These are phyloP conservation scores for Salix koriyanagi DNA, from an alignment of 345 rosid genomes.

Conservation along the genomic window DNA sequence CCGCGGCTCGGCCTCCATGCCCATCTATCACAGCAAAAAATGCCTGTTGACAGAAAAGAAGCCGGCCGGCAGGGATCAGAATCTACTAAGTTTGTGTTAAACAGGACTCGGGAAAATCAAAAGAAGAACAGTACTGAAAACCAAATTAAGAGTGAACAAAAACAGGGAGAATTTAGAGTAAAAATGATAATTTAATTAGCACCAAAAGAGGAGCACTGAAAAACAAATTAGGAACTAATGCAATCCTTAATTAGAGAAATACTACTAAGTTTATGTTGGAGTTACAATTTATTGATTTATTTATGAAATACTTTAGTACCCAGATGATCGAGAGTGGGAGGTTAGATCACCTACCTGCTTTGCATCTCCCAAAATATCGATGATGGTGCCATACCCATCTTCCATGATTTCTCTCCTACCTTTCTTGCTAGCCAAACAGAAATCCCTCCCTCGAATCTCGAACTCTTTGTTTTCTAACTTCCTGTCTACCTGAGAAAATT, in stretches of 20 bases:
- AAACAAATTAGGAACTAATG: neutral
- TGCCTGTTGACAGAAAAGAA: constrained; percentile 22
- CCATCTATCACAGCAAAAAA: constrained; percentile 52
- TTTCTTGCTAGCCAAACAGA: constrained; percentile 37
- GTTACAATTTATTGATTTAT: neutral
- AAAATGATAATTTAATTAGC: neutral
- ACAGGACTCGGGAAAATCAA: no score
- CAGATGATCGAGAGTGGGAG: neutral
- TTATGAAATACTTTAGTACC: neutral
- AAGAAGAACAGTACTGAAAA: no score
- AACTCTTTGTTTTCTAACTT: constrained; percentile 28
- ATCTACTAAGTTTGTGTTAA: no score
- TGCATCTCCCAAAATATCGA: constrained; percentile 41
- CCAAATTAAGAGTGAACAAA: no score
- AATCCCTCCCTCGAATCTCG: constrained; percentile 39
- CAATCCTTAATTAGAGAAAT: neutral
- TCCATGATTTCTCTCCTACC: constrained; percentile 51
- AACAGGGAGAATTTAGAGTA: no score
- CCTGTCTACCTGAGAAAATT: constrained; percentile 2
- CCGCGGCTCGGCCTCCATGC: constrained; percentile 47
- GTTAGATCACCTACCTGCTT: constrained; percentile 31
- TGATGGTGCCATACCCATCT: constrained; percentile 37
- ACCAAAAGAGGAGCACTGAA: neutral
- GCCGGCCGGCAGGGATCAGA: neutral
- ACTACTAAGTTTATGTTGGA: neutral